Base-by-base conservation (phyloP, 1,284 basidiomycete genomes). In the Grifola frondosa region DNA sequence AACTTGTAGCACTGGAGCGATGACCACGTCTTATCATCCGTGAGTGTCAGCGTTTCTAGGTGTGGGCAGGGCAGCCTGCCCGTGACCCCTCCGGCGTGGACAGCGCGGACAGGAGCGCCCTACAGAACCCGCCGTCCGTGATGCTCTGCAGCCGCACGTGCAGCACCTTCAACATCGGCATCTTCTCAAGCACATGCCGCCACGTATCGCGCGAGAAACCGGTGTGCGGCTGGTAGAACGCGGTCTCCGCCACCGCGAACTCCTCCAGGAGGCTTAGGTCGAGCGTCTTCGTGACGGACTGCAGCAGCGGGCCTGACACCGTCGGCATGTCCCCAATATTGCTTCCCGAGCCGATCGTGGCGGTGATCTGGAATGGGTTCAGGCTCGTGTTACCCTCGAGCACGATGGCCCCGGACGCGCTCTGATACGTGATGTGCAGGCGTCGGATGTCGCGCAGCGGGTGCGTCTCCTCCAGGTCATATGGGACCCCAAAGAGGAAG, bases 11-110 rank as follows among this genome's bases (percentile, higher is more conserved):
- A 61, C 42, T 60, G 60, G 30, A 63, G 50, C 21, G 55, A 55
- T 17, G 62, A 63, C 62, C 62, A 63, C 36, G 60, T 61, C 53
- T 54, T 57, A 53, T 63, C 62, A 26, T 60, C 56, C 15, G 44
- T 35, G 30, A 63, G 53, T 25, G 48, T 50, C 21, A 63, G 45
- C 38, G 48, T 51, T 46, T 63, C 60, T 20, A 63, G 48, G 9
- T 35, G 22, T 9, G 62, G 59, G 39, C 62, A 63, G 19, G 53
- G 31, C n/a, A 53, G 32, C 34, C 41, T 52, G 12, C 52, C 54
- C 6, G 52, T 59, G 35, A 57, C 30, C 10, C 51, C 36, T 57
- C 55, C 13, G 50, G 37, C 13, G 52, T 49, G 12, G 52, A 37
- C 37, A 63, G 50, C 37, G 60, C 60, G 17, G 60, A 48, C n/a